A percentile compares a stretch with the other conserved stretches of the same genome.
These are phyloP conservation scores for Ceratocystis papillata DNA, from an alignment of 2,329 filamentous ascomycete species.

Conservation along the genomic window DNA sequence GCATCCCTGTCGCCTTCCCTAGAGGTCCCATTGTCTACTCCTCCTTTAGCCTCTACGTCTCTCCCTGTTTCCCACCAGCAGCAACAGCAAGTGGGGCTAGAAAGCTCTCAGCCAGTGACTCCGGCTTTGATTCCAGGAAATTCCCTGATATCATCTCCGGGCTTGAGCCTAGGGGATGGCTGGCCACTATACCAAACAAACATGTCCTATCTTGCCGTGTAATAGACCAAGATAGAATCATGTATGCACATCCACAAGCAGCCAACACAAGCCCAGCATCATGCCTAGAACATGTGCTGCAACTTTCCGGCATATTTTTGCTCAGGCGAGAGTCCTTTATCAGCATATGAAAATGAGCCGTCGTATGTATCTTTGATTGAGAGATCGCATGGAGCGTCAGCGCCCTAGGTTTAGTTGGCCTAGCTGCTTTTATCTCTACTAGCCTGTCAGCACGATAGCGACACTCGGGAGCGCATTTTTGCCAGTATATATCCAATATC, in stretches of 20 bases:
- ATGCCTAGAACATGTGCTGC: too few relatives aligned
- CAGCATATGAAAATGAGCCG: too few relatives aligned
- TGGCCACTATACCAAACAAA: constrained; percentile 7
- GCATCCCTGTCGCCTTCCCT: not conserved
- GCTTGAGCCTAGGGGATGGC: not conserved
- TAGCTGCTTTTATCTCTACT: not conserved
- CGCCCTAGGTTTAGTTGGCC: not conserved
- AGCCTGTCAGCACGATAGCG: not conserved
- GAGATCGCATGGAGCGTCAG: too few relatives aligned
- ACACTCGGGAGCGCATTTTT: not conserved
- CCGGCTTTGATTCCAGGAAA: not conserved
- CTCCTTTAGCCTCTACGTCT: not conserved
- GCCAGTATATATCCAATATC: not conserved
- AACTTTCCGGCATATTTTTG: too few relatives aligned
- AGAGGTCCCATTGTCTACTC: not conserved
- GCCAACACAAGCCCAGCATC: too few relatives aligned
- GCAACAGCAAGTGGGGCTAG: not conserved
- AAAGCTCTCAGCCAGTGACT: not conserved
- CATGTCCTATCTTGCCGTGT: not conserved
- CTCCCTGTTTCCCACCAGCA: not conserved
- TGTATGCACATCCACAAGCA: not conserved
- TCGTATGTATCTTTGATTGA: too few relatives aligned
- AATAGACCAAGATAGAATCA: not conserved
- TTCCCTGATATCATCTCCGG: not conserved
- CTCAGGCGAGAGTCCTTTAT: too few relatives aligned